Conservation (phyloP, 176 grass and related monocot genomes). For the Oryza glumipatula region DNA sequence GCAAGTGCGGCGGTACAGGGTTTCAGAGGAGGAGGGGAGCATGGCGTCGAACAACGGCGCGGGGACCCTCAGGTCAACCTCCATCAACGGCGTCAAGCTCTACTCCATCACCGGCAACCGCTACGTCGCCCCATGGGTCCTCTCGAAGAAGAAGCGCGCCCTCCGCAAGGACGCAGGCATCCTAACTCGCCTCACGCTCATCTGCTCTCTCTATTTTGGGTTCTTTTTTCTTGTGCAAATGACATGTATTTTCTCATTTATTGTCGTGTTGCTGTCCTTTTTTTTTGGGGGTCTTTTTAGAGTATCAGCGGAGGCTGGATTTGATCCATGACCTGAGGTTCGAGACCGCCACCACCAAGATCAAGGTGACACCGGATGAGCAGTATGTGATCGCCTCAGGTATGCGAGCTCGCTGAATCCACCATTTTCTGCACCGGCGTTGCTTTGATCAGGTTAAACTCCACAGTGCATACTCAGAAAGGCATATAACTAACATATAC, state of each 20-base stretch:
- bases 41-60: constrained; percentile 40
- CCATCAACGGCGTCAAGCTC: constrained; percentile 86
- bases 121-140: constrained; percentile 58
- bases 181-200: neutral
- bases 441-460: neutral
- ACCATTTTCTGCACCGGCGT: no score
- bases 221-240: no score
- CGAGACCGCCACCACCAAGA: constrained; percentile 74
- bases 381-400: constrained; percentile 89
- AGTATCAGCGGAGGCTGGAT: constrained; percentile 75
- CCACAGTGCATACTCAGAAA: neutral
- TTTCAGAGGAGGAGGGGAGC: neutral
- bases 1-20: neutral
- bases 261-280: neutral
- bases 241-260: neutral
- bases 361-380: constrained; percentile 72
- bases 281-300: constrained; percentile 32
- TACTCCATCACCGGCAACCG: constrained; percentile 68
- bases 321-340: constrained; percentile 90
- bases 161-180: constrained; percentile 76
- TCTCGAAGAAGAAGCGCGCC: constrained; percentile 71
- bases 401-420: constrained; percentile 16
- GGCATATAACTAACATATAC: neutral
- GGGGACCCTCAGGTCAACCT: constrained; percentile 70
- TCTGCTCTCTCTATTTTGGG: neutral